Evolutionary conservation across 345 rosid genomes (phyloP).

Genomic region (Hevea brasiliensis): DNA sequence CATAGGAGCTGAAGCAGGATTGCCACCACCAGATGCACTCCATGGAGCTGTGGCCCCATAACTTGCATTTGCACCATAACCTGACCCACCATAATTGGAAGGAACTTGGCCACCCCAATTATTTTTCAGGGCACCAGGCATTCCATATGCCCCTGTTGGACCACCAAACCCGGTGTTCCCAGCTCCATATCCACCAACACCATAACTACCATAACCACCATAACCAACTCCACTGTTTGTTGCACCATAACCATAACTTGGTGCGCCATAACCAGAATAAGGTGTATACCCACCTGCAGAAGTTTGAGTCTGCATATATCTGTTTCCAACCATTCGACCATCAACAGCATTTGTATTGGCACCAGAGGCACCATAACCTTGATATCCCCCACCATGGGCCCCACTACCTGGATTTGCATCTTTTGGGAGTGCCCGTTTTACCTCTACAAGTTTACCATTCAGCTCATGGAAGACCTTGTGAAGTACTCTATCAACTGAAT

Average conservation of each 20-base stretch:
- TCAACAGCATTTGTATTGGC: slow-evolving; percentile 23
- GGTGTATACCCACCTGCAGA: slow-evolving; percentile 32
- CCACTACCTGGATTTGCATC: slow-evolving; percentile 35
- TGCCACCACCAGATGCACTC: slow-evolving; percentile 24
- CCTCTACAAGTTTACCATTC: slow-evolving; percentile 46
- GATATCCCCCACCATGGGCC: slow-evolving; percentile 31
- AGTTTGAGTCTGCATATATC: slow-evolving; percentile 34
- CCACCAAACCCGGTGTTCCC: slow-evolving; percentile 29
- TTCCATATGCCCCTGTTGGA: slow-evolving; percentile 37
- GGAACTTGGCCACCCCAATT: slow-evolving; percentile 37
- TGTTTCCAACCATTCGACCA: slow-evolving; percentile 33
- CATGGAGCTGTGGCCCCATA: slow-evolving; percentile 27
- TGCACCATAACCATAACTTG: slow-evolving; percentile 36
- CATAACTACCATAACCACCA: slow-evolving; percentile 36
- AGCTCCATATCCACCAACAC: slow-evolving; percentile 34
- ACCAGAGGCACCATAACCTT: slow-evolving; percentile 28
- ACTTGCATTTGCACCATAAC: slow-evolving; percentile 29
- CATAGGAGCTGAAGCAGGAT: slow-evolving; percentile 21
- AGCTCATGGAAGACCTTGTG: slow-evolving; percentile 35
- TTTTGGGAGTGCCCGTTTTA: slow-evolving; percentile 42
- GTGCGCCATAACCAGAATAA: slow-evolving; percentile 32
- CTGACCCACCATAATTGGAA: slow-evolving; percentile 24
- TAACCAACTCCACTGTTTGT: slow-evolving; percentile 32
- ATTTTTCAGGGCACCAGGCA: slow-evolving; percentile 32
- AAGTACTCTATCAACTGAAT: slow-evolving; percentile 42